Base-by-base conservation (phyloP, 2,329 filamentous ascomycete genomes). In the Zymoseptoria crescenta region DNA sequence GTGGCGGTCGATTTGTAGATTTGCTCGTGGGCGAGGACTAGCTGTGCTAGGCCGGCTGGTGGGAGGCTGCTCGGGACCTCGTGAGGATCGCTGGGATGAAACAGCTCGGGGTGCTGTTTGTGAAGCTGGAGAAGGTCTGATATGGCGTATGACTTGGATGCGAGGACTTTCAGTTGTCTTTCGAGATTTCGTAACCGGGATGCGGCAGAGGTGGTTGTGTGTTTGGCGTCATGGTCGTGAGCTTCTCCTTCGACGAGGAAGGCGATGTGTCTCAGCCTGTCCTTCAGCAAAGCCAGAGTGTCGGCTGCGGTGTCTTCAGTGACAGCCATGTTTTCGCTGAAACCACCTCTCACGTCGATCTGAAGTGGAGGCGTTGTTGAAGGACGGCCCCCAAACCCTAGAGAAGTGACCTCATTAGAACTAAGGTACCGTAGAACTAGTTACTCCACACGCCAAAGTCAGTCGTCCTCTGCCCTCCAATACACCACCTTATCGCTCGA, bases 21-120 rank as follows among this genome's bases (percentile, higher is more conserved):
- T 2, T 74, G 71, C 8, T 76, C 75, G 54, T 77, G 75, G 21
- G 78, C 74, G 9, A 80, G 71, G 0, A 80, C 71, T 5, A 79
- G 64, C n/a, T 72, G 69, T 3, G 69, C 64, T n/a, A 71, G 62
- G 16, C 64, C 55, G 28, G 64, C 57, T 3, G 67, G 59, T 9
- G 65, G 57, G 2, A 70, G 66, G 8, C 59, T 65, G n/a, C 56
- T 62, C 7, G 65, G 58, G 10, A 60, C 50, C 70, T 64, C 7
- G 58, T 61, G 55, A 7, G 66, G 30, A 13, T 68, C 60, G 49
- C 56, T 9, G 56, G 65, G 55, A 29, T 67, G 62, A 59, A 72
- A 73, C 35, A 79, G 65, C 45, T 77, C 72, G 49, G 76, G 74
- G 66, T 76, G 72, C 58, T 66, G 73, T 71, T 76, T 65, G 24